phyloP scores from a whole-genome alignment of 768 basidiomycete species.

The Suillus bovinus region DNA sequence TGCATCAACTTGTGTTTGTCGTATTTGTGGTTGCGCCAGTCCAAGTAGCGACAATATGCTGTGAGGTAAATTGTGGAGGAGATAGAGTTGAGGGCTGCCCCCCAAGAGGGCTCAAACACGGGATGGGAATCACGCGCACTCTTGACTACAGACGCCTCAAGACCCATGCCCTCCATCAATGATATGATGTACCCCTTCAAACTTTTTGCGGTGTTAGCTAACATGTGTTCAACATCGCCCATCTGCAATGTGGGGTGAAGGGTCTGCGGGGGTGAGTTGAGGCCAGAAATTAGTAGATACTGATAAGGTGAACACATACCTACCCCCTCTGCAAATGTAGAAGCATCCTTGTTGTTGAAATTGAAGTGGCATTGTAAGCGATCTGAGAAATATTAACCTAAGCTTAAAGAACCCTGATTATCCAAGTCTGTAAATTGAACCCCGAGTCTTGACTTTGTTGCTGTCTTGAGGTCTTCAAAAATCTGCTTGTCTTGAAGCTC shows the following conservation, averaged over 20 bases:
- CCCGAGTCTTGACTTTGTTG: not conserved
- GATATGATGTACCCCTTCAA: no score
- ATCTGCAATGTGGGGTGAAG: no score
- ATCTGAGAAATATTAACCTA: slow-evolving; percentile 1
- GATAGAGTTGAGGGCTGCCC: not conserved
- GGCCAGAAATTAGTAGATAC: no score
- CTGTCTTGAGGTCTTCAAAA: not conserved
- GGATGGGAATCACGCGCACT: no score
- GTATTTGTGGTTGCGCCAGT: not conserved
- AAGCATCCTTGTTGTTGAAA: no score
- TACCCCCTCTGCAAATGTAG: no score
- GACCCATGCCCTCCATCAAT: no score
- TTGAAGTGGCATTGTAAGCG: not conserved
- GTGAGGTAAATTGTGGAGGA: not conserved
- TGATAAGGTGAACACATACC: no score
- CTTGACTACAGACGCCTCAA: no score
- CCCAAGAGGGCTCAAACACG: not conserved
- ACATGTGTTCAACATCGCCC: no score
- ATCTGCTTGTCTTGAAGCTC: not conserved
- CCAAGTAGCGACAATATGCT: slow-evolving; percentile 1
- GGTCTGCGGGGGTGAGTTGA: no score
- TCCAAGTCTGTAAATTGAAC: not conserved
- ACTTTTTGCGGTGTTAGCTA: no score
- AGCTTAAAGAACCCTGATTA: not conserved
- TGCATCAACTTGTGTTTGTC: not conserved